These are phyloP conservation scores for Coriolopsis trogii DNA, from an alignment of 1,284 basidiomycete species.

Conservation along the genomic window DNA sequence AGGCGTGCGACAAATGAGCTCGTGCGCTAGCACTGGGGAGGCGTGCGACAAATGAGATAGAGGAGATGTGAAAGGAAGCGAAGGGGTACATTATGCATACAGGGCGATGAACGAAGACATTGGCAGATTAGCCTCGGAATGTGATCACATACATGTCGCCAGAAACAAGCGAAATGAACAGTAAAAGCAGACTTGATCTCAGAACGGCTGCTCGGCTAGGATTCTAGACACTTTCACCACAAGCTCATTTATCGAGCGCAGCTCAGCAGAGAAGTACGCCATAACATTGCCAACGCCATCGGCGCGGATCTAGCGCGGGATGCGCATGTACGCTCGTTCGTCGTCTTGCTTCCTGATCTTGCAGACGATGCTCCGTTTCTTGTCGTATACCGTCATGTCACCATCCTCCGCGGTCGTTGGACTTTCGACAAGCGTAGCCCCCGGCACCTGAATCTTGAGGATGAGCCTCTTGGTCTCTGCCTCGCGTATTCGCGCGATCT, in stretches of 20 bases:
- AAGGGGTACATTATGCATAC: too few relatives aligned
- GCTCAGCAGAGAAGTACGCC: slow-evolving; percentile 57
- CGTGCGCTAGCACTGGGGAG: too few relatives aligned
- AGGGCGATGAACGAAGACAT: too few relatives aligned
- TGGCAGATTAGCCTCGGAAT: not conserved
- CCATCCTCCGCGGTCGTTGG: slow-evolving; percentile 13
- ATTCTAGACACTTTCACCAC: slow-evolving; percentile 53
- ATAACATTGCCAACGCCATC: slow-evolving; percentile 50
- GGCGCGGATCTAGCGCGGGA: slow-evolving; percentile 39
- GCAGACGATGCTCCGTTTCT: slow-evolving; percentile 55
- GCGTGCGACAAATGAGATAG: too few relatives aligned
- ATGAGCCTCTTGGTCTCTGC: slow-evolving; percentile 44
- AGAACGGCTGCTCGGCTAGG: slow-evolving; percentile 44
- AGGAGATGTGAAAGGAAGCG: too few relatives aligned
- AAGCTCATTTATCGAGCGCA: slow-evolving; percentile 48
- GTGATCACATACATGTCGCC: not conserved
- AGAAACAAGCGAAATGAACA: not conserved
- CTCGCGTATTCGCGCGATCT: slow-evolving; percentile 28
- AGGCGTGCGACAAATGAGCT: too few relatives aligned
- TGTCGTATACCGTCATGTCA: slow-evolving; percentile 49
- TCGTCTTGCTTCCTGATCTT: slow-evolving; percentile 38
- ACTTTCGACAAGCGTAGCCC: not conserved
- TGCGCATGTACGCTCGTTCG: slow-evolving; percentile 42
- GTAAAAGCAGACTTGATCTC: not conserved
- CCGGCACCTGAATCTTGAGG: slow-evolving; percentile 57